Percentiles rank a stretch among this genome's conserved stretches.
Conservation (phyloP, 345 rosid genomes). For the Murraya koenigii region DNA sequence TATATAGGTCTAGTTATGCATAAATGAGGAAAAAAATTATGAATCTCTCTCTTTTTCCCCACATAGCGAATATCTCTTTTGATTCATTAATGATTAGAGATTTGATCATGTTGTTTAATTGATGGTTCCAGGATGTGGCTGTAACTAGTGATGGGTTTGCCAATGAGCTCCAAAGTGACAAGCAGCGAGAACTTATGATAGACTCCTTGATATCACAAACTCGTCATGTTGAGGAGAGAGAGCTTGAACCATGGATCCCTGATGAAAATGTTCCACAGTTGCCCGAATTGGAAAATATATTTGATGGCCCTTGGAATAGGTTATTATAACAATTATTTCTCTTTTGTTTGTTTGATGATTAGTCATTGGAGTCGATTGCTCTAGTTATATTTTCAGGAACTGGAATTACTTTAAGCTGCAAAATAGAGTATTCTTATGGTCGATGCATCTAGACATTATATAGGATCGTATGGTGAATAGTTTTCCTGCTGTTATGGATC, state of each 20-base stretch:
- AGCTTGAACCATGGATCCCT: conserved; percentile 84
- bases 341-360: neutral
- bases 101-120: conserved; percentile 4
- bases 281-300: conserved; percentile 68
- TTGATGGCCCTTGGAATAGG: conserved; percentile 70
- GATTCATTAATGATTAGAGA: neutral
- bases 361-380: neutral
- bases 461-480: neutral
- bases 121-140: conserved; percentile 65
- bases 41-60: neutral
- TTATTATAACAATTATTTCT: conserved; percentile 25
- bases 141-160: conserved; percentile 57
- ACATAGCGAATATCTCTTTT: neutral
- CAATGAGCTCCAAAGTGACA: conserved; percentile 50
- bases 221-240: conserved; percentile 60
- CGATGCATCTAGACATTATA: neutral
- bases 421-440: neutral
- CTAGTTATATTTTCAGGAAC: neutral
- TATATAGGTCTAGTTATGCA: conserved; percentile 9
- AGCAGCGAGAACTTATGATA: conserved; percentile 61
- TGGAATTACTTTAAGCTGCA: neutral
- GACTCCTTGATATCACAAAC: conserved; percentile 81
- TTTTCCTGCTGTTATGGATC: neutral
- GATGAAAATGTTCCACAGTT: conserved; percentile 62
- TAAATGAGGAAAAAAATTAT: neutral